Percentiles rank a stretch among this genome's conserved stretches.
Evolutionary conservation across 2,329 filamentous ascomycete genomes (phyloP).

Genomic region (Botrytis elliptica): DNA sequence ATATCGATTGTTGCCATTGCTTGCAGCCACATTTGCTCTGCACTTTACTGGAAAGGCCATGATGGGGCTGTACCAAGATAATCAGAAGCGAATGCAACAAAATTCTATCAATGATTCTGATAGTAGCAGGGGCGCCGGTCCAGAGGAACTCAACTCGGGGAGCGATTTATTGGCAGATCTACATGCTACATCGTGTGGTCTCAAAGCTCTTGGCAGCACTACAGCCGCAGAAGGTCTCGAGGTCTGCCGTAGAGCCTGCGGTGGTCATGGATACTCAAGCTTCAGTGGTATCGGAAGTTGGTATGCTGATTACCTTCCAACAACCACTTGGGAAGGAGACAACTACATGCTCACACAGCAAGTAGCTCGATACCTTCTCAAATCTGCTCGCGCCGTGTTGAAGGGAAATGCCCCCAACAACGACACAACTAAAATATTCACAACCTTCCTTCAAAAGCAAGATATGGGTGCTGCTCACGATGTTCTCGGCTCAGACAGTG

Average conservation of each 20-base stretch:
- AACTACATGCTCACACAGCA: constrained; percentile 81
- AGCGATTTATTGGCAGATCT: constrained; percentile 70
- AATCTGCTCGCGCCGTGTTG: constrained; percentile 70
- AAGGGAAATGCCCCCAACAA: constrained; percentile 62
- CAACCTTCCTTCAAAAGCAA: constrained; percentile 60
- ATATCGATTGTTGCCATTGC: constrained; percentile 66
- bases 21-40: constrained; percentile 74
- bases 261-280: constrained; percentile 73
- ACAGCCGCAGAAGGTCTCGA: constrained; percentile 74
- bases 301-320: constrained; percentile 75
- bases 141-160: constrained; percentile 64
- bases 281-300: constrained; percentile 74
- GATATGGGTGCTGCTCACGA: constrained; percentile 74
- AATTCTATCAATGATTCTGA: constrained; percentile 43
- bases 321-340: constrained; percentile 62
- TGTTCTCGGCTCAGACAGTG: constrained; percentile 66
- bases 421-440: constrained; percentile 66
- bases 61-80: constrained; percentile 71
- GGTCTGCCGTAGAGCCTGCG: constrained; percentile 71
- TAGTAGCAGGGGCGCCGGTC: constrained; percentile 57
- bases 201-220: constrained; percentile 71
- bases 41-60: constrained; percentile 77
- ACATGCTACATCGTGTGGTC: constrained; percentile 72
- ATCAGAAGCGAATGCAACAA: constrained; percentile 63
- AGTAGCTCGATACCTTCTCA: constrained; percentile 73